phyloP scores from a whole-genome alignment of 1,284 basidiomycete genomes.

The Butyriboletus appendiculatus region DNA sequence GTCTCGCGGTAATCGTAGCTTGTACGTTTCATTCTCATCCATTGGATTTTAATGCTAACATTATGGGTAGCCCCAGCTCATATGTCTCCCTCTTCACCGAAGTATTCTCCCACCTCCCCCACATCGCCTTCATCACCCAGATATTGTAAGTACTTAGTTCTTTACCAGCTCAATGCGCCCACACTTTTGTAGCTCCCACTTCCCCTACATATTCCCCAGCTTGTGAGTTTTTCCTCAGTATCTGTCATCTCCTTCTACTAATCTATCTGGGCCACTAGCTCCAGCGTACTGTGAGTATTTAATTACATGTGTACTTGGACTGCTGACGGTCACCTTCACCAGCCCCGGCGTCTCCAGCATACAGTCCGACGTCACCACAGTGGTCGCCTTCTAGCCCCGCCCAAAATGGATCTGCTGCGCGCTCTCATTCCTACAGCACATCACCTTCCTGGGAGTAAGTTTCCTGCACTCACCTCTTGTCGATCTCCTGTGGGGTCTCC shows the following conservation, averaged over 20 bases:
- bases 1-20: slow-evolving; percentile 42
- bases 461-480: slow-evolving; percentile 7
- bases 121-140: slow-evolving; percentile 85
- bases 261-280: slow-evolving; percentile 40
- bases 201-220: slow-evolving; percentile 84
- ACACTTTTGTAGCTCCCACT: slow-evolving; percentile 60
- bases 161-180: slow-evolving; percentile 5
- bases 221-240: slow-evolving; percentile 51
- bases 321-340: slow-evolving; percentile 17
- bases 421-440: slow-evolving; percentile 48
- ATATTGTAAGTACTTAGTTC: slow-evolving; percentile 63
- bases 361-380: slow-evolving; percentile 78
- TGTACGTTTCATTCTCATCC: slow-evolving; percentile 45
- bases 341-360: slow-evolving; percentile 84
- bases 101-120: slow-evolving; percentile 84
- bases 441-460: slow-evolving; percentile 60
- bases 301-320: not conserved
- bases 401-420: slow-evolving; percentile 48
- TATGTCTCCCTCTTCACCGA: slow-evolving; percentile 82
- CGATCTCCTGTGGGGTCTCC: slow-evolving; percentile 11
- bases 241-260: slow-evolving; percentile 13
- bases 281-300: slow-evolving; percentile 70
- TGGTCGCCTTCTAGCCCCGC: slow-evolving; percentile 83
- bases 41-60: slow-evolving; percentile 8
- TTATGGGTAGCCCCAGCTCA: slow-evolving; percentile 59